phyloP scores from a whole-genome alignment of 176 grass and related monocot genomes.

The Hyparrhenia diplandra region DNA sequence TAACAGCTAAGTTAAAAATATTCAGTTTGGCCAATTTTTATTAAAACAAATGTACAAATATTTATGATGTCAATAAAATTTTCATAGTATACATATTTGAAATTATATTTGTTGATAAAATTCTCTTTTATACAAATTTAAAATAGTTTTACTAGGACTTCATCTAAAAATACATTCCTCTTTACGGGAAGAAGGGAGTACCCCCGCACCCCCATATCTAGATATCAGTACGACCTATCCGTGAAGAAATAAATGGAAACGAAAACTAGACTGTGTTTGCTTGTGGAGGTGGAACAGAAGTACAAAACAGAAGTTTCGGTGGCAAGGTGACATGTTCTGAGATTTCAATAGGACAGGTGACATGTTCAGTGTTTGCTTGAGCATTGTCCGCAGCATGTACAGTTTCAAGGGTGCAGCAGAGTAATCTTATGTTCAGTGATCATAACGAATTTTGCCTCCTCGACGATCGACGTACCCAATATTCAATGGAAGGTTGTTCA shows the following conservation, averaged over 20 bases:
- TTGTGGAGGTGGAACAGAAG: neutral
- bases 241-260: neutral
- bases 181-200: neutral
- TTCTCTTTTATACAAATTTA: too few species aligned
- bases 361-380: neutral
- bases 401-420: slow-evolving; percentile 11
- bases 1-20: neutral
- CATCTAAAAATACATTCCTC: neutral
- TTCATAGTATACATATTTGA: neutral
- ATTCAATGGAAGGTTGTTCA: neutral
- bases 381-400: slow-evolving; percentile 11
- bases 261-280: neutral
- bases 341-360: neutral
- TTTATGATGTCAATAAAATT: neutral
- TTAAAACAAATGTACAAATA: neutral
- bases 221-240: neutral
- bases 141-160: neutral
- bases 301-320: neutral
- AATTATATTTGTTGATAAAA: neutral
- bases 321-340: too few species aligned
- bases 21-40: too few species aligned
- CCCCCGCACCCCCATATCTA: neutral
- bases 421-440: slow-evolving; percentile 11
- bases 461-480: neutral
- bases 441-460: neutral